These are phyloP conservation scores for Didymella segeticola DNA, from an alignment of 2,329 filamentous ascomycete genomes.

Conservation along the genomic window DNA sequence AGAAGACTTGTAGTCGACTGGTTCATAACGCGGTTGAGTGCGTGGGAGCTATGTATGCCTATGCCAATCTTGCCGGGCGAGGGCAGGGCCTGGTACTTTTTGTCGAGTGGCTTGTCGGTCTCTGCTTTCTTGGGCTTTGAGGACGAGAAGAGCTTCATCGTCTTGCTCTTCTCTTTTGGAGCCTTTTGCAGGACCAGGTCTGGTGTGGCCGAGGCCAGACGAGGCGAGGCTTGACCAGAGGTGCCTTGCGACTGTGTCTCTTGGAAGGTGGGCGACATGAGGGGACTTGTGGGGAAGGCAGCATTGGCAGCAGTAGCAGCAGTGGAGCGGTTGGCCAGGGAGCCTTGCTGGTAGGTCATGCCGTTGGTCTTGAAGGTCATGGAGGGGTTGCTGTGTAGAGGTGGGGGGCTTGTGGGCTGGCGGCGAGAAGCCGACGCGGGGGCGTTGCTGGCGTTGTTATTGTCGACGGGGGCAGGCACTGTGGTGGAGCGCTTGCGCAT, in stretches of 20 bases:
- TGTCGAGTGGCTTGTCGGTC: constrained; percentile 66
- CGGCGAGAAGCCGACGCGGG: constrained; percentile 25
- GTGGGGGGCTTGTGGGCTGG: constrained; percentile 64
- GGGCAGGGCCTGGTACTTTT: constrained; percentile 70
- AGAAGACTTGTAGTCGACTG: constrained; percentile 73
- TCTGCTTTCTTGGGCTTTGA: constrained; percentile 74
- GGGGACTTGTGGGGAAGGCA: constrained; percentile 71
- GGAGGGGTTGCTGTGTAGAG: constrained; percentile 50
- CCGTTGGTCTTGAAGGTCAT: constrained; percentile 52
- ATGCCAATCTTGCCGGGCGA: constrained; percentile 72
- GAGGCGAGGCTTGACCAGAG: constrained; percentile 42
- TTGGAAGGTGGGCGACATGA: constrained; percentile 51
- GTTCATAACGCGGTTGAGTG: constrained; percentile 68
- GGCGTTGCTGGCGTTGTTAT: constrained; percentile 16
- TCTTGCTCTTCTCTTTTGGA: constrained; percentile 75
- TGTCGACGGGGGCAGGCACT: constrained; percentile 63
- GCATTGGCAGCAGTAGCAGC: constrained; percentile 76
- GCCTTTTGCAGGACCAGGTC: constrained; percentile 65
- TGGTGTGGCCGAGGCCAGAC: constrained; percentile 33
- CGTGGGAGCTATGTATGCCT: constrained; percentile 68
- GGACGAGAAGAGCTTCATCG: constrained; percentile 78
- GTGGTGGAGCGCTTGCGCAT: constrained; percentile 76
- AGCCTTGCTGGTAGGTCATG: constrained; percentile 65
- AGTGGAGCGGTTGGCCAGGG: constrained; percentile 67
- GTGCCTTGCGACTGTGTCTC: constrained; percentile 21